Base-by-base conservation (phyloP, 495 filamentous ascomycete genomes). In the Neurospora africana region DNA sequence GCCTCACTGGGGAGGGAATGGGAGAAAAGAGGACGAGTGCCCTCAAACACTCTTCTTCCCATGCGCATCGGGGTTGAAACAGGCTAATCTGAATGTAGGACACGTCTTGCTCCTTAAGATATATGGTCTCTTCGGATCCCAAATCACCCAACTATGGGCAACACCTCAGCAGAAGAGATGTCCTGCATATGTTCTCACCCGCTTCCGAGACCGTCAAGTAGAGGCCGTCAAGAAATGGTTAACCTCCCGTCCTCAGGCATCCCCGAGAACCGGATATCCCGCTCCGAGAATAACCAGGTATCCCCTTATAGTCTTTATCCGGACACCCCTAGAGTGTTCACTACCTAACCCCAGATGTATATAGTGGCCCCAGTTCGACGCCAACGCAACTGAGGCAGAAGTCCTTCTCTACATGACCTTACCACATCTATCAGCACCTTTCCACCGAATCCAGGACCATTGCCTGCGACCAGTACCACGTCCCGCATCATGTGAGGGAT, bases 141-240 rank as follows among this genome's bases (percentile, higher is more conserved):
- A 88, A 72, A 6, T 89, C 87, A 0, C 75, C 80, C 6, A 86
- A 83, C 47, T 89, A 86, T 74, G 88, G 87, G 10, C 81, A 88
- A 71, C 83, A 89, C 74, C 79, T 86, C 82, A 82, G 79, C 4
- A 70, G 79, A 21, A 53, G 83, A 15, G 82, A 88, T 70, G 82
- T 88, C 27, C 78, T 85, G 33, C 83, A 88, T 15, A 77, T 87
- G 4, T 89, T 88, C 78, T 82, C 84, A 2, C 86, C 87, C 0
- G 75, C 77, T 5, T 68, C 78, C 35, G 77, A 82, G 19, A 79
- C 79, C 9, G 79, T 87, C n/a, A n/a, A n/a, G n/a, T n/a, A 15
- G 79, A 84, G 35, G 74, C 78, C 23, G 82, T 88, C 17, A 82
- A 75, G 35, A 72, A 80, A 5, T 90, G 88, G 88, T 77, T 90